phyloP scores from a whole-genome alignment of 192 early-diverging fungal species.

The Coemansia sp. region DNA sequence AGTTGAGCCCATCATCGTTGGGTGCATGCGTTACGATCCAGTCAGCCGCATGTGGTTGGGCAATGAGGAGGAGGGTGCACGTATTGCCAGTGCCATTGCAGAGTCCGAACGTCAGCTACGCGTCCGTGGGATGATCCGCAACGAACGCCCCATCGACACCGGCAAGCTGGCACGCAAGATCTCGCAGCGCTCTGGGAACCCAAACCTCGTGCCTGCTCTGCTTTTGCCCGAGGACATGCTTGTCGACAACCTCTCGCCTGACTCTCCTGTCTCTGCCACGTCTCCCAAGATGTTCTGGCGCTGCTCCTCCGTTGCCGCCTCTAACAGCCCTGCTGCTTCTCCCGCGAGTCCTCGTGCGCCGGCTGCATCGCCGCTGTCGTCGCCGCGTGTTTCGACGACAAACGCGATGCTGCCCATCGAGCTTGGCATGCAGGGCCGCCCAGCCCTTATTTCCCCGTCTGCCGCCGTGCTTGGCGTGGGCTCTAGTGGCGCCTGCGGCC shows the following conservation, averaged over 20 bases:
- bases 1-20: constrained; percentile 33
- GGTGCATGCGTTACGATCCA: constrained; percentile 46
- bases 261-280: constrained; percentile 6
- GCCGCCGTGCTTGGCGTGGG: constrained; percentile 30
- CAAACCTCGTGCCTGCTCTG: constrained; percentile 14
- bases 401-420: constrained; percentile 10
- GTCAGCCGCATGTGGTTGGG: constrained; percentile 37
- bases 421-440: constrained; percentile 24
- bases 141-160: constrained; percentile 32
- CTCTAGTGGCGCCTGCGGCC: constrained; percentile 17
- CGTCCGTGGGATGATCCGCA: constrained; percentile 7
- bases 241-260: constrained; percentile 7
- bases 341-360: neutral
- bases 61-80: constrained; percentile 42
- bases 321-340: neutral
- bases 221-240: constrained; percentile 24
- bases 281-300: constrained; percentile 15
- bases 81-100: constrained; percentile 43
- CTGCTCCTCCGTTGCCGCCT: neutral
- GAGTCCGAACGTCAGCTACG: constrained; percentile 42
- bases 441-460: constrained; percentile 41
- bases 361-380: neutral
- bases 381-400: neutral
- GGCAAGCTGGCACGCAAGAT: constrained; percentile 48
- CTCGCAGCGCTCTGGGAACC: constrained; percentile 37